Evolutionary conservation across 331 rosid genomes (phyloP).

Genomic region (Acacia pycnantha): DNA sequence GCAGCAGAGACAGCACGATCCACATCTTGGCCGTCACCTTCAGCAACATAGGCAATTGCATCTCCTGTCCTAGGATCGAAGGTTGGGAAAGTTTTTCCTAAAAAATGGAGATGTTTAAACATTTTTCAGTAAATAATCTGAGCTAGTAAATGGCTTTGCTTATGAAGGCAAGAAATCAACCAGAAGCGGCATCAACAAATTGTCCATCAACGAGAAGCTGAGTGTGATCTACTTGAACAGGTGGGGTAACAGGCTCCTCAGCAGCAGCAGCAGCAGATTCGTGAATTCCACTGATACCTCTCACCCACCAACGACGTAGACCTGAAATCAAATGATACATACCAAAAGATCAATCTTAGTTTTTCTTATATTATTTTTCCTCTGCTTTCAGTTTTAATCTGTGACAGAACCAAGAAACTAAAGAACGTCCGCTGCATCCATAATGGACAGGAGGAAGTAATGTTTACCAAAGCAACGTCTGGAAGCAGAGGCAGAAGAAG

Average conservation of each 20-base stretch:
- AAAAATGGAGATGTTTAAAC: neutral
- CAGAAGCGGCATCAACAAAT: conserved; percentile 81
- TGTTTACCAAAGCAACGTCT: conserved; percentile 33
- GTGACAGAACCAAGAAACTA: neutral
- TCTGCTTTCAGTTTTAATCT: neutral
- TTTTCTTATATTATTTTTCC: neutral
- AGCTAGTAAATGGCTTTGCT: neutral
- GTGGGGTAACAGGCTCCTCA: conserved; percentile 55
- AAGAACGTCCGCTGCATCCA: conserved; percentile 1
- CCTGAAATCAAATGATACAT: conserved; percentile 22
- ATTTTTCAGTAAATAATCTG: neutral
- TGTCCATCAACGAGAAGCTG: conserved; percentile 69
- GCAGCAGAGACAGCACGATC: conserved; percentile 76
- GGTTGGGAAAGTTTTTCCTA: conserved; percentile 77
- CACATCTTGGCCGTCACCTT: conserved; percentile 70
- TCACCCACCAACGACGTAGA: neutral
- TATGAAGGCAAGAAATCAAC: conserved; percentile 31
- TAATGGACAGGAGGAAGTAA: neutral
- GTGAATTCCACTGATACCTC: conserved; percentile 39
- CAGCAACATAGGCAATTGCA: conserved; percentile 70
- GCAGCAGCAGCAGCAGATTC: conserved; percentile 38
- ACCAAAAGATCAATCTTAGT: neutral
- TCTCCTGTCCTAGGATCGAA: conserved; percentile 80
- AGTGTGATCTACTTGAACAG: conserved; percentile 52
- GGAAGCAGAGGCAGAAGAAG: conserved; percentile 30